Evolutionary conservation across 2,329 filamentous ascomycete species (phyloP).

Genomic region (Nigrospora oryzae): DNA sequence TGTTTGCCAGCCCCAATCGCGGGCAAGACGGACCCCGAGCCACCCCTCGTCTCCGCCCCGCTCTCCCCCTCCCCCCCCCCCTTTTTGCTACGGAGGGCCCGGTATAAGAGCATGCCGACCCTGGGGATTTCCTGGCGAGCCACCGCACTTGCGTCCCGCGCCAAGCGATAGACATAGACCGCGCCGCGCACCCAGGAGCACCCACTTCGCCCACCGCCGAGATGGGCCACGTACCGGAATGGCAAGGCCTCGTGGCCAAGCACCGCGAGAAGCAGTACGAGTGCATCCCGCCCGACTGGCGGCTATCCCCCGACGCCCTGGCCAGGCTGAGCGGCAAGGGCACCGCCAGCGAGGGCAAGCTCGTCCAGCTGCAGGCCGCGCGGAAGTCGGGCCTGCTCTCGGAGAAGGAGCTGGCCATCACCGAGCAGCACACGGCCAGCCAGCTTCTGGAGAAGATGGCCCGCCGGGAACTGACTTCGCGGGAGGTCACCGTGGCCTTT

Average conservation of each 20-base stretch:
- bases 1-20: too few species aligned
- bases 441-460: conserved; percentile 9
- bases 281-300: conserved; percentile 7
- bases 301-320: conserved; percentile 1
- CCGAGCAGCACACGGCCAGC: conserved; percentile 6
- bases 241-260: conserved; percentile 5
- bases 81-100: too few species aligned
- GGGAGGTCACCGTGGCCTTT: conserved; percentile 16
- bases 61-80: too few species aligned
- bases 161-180: too few species aligned
- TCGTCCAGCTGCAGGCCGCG: conserved; percentile 4
- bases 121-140: too few species aligned
- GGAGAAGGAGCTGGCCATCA: conserved; percentile 12
- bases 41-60: too few species aligned
- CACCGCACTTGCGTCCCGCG: too few species aligned
- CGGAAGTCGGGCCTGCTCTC: conserved; percentile 7
- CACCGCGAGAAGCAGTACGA: conserved; percentile 5
- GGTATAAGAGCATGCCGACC: too few species aligned
- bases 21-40: too few species aligned
- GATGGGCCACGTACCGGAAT: background rate
- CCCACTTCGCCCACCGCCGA: too few species aligned
- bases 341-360: conserved; percentile 4
- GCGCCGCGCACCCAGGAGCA: too few species aligned
- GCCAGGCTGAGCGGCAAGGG: conserved; percentile 2
- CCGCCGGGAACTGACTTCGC: conserved; percentile 9